Conservation (phyloP, 208 protist species). For the Blastocrithidia nonstop region DNA sequence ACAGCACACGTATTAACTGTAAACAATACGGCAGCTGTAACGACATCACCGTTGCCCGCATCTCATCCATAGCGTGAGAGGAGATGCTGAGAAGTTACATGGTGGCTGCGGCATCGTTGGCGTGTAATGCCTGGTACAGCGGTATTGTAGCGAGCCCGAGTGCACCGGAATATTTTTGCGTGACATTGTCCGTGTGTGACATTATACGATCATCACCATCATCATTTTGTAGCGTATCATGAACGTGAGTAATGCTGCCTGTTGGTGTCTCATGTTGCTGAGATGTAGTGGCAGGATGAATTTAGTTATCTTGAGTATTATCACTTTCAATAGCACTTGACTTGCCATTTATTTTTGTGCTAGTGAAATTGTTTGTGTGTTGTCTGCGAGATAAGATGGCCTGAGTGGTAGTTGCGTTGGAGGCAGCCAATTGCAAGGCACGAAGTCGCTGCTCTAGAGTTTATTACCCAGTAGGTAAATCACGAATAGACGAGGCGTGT, state of each 20-base stretch:
- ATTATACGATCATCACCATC: neutral
- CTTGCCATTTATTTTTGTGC: neutral
- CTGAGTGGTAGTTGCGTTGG: constrained; percentile 4
- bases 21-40: constrained; percentile 66
- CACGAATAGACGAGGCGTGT: constrained; percentile 51
- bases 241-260: neutral
- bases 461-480: constrained; percentile 42
- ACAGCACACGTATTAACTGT: constrained; percentile 54
- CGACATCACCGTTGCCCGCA: constrained; percentile 40
- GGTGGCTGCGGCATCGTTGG: constrained; percentile 47
- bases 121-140: constrained; percentile 75
- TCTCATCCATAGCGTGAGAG: constrained; percentile 22
- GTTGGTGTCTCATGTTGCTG: no score
- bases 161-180: constrained; percentile 6
- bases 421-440: constrained; percentile 14
- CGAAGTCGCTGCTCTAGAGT: constrained; percentile 66
- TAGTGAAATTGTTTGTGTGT: neutral
- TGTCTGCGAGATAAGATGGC: constrained; percentile 7
- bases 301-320: neutral
- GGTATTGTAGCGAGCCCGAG: constrained; percentile 69
- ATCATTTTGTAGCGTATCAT: no score
- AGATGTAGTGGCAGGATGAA: no score
- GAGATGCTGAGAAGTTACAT: constrained; percentile 71
- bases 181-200: neutral
- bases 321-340: constrained; percentile 1